A percentile compares a stretch with the other conserved stretches of the same genome.
Conservation (phyloP, 495 filamentous ascomycete species). For the Penicillium manginii region DNA sequence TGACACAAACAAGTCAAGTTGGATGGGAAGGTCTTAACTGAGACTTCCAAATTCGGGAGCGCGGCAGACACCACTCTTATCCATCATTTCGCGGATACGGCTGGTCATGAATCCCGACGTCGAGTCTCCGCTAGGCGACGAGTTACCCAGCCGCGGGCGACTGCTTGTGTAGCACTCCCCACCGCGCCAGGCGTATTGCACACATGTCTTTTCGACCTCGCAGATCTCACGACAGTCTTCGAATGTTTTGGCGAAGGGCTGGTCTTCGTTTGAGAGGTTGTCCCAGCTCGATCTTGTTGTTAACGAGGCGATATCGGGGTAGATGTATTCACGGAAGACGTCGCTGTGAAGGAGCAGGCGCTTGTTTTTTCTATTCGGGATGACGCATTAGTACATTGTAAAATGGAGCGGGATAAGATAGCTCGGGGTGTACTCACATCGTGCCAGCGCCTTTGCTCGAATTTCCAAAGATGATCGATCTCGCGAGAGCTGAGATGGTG, state of each 20-base stretch:
- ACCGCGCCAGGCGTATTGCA: slow-evolving; percentile 42
- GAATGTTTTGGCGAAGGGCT: slow-evolving; percentile 32
- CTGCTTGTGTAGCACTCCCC: slow-evolving; percentile 37
- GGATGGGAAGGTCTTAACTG: neutral
- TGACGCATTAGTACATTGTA: neutral
- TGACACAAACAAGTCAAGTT: neutral
- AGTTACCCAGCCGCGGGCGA: slow-evolving; percentile 38
- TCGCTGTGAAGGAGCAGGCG: slow-evolving; percentile 45
- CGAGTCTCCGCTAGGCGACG: slow-evolving; percentile 18
- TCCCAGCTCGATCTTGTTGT: slow-evolving; percentile 45
- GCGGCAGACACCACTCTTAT: slow-evolving; percentile 36
- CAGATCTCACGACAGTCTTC: slow-evolving; percentile 43
- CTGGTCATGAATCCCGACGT: slow-evolving; percentile 43
- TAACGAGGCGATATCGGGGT: slow-evolving; percentile 36
- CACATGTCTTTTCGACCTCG: slow-evolving; percentile 30
- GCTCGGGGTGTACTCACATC: slow-evolving; percentile 29
- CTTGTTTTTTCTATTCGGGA: slow-evolving; percentile 33
- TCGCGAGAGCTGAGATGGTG: slow-evolving; percentile 52
- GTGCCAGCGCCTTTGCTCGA: slow-evolving; percentile 44
- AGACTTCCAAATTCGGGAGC: slow-evolving; percentile 36
- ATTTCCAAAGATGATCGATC: slow-evolving; percentile 44
- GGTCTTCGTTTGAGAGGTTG: slow-evolving; percentile 46
- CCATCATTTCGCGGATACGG: slow-evolving; percentile 38
- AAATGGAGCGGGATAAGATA: neutral
- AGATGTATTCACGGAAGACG: slow-evolving; percentile 48